Percentiles rank a stretch among this genome's conserved stretches.
Conservation (phyloP, 305 asterid species). For the Fraxinus angustifolia region DNA sequence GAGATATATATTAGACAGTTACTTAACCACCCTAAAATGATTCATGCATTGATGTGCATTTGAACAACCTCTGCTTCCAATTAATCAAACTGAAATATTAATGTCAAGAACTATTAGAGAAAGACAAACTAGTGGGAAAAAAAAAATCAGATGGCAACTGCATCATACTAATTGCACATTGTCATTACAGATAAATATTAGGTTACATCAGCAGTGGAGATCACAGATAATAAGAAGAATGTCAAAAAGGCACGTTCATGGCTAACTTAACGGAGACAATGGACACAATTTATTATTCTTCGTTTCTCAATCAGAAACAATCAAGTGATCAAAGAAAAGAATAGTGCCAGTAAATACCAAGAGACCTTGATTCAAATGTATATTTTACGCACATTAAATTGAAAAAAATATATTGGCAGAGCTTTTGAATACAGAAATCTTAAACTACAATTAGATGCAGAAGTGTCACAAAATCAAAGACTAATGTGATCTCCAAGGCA, state of each 20-base stretch:
- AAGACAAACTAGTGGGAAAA: background rate
- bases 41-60: background rate
- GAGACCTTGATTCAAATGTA: background rate
- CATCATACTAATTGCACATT: background rate
- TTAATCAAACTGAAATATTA: background rate
- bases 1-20: background rate
- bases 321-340: background rate
- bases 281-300: background rate
- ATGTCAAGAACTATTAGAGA: background rate
- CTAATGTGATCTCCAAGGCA: background rate
- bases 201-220: background rate
- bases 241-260: background rate
- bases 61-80: background rate
- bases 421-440: background rate
- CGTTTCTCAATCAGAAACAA: background rate
- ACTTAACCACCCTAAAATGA: background rate
- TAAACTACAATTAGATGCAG: background rate
- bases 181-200: background rate
- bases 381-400: background rate
- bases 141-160: background rate
- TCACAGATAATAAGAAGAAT: background rate
- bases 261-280: background rate
- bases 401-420: background rate
- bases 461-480: background rate
- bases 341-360: background rate